These are phyloP conservation scores for Apiospora sp. DNA, from an alignment of 2,329 filamentous ascomycete genomes.

Conservation along the genomic window DNA sequence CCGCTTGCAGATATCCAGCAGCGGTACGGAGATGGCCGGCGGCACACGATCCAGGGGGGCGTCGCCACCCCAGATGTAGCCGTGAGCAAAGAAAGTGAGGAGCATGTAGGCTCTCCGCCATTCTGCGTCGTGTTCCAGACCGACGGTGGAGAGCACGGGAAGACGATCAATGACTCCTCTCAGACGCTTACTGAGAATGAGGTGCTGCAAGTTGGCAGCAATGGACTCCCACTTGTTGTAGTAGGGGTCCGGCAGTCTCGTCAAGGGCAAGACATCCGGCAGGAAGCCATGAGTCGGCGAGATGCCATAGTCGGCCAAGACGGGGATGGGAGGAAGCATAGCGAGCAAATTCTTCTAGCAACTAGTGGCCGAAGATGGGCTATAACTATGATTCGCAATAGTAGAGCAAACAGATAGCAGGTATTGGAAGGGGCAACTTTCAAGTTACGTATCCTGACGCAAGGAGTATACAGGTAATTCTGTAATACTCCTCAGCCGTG, in stretches of 20 bases:
- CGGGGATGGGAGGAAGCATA: slow-evolving; percentile 69
- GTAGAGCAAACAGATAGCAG: not conserved
- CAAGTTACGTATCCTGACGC: slow-evolving; percentile 60
- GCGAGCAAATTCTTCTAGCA: slow-evolving; percentile 17
- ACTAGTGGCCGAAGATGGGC: slow-evolving; percentile 26
- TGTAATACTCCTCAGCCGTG: slow-evolving; percentile 71
- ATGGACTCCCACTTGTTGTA: slow-evolving; percentile 96
- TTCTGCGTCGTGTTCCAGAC: slow-evolving; percentile 84
- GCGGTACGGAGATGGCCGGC: slow-evolving; percentile 81
- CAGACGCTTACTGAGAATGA: slow-evolving; percentile 86
- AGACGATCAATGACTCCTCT: slow-evolving; percentile 81
- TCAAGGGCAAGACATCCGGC: slow-evolving; percentile 80
- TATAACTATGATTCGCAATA: not conserved
- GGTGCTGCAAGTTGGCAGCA: slow-evolving; percentile 82
- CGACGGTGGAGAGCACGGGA: slow-evolving; percentile 82
- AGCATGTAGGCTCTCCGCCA: slow-evolving; percentile 83
- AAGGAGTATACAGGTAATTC: slow-evolving; percentile 69
- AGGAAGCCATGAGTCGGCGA: slow-evolving; percentile 86
- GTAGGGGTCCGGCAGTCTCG: slow-evolving; percentile 84
- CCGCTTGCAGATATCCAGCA: slow-evolving; percentile 77
- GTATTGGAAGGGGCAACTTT: slow-evolving; percentile 30
- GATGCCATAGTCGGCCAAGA: slow-evolving; percentile 80
- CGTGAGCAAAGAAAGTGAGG: slow-evolving; percentile 74
- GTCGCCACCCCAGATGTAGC: slow-evolving; percentile 96
- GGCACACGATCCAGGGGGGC: slow-evolving; percentile 81